Evolutionary conservation across 2,329 filamentous ascomycete species (phyloP).

Genomic region (Colletotrichum siamense): DNA sequence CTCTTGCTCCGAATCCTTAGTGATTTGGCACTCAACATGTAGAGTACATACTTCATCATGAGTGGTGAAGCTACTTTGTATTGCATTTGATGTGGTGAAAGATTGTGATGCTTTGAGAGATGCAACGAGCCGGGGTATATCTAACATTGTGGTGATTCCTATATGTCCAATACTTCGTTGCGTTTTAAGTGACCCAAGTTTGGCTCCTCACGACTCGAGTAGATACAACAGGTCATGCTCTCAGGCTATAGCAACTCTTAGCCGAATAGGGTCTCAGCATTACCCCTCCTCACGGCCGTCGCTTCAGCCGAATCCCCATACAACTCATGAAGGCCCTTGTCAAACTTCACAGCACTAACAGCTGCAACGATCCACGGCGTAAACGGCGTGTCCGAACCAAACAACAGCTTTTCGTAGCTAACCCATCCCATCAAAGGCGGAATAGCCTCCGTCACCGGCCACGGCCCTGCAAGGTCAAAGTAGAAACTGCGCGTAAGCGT

Average conservation of each 20-base stretch:
- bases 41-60: no score
- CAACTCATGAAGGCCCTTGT: background rate
- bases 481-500: constrained; percentile 25
- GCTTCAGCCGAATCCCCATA: background rate
- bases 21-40: background rate
- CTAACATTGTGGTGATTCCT: no score
- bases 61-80: no score
- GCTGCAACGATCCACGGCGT: constrained; percentile 18
- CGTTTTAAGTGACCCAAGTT: rapidly evolving
- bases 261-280: background rate
- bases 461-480: constrained; percentile 31
- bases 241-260: no score
- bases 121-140: no score
- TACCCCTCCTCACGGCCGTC: background rate
- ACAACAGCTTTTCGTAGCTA: constrained; percentile 24
- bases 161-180: no score
- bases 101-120: no score
- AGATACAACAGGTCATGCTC: no score
- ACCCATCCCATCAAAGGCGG: constrained; percentile 28
- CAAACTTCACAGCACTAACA: background rate
- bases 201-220: no score
- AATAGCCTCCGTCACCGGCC: constrained; percentile 25
- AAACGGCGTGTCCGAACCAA: constrained; percentile 27
- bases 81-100: no score
- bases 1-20: background rate